Evolutionary conservation across 805 yeast species (phyloP).

Genomic region (Saccharomycopsis malanga): DNA sequence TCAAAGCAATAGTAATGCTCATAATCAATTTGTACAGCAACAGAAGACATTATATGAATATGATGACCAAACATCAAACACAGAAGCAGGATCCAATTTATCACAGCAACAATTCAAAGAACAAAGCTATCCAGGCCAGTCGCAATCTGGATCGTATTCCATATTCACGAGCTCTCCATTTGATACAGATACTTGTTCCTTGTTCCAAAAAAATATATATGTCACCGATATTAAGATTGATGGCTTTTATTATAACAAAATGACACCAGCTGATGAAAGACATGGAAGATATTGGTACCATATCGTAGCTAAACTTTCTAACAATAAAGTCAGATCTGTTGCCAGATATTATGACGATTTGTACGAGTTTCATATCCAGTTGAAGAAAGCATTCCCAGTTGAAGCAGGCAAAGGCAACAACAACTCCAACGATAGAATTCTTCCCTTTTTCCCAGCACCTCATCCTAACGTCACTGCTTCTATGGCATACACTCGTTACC

Average conservation of each 20-base stretch:
- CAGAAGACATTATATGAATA: slow-evolving; percentile 17
- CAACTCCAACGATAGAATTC: slow-evolving; percentile 50
- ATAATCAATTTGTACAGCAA: slow-evolving; percentile 1
- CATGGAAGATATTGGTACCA: slow-evolving; percentile 88
- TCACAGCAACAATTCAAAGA: neutral
- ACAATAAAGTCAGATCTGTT: slow-evolving; percentile 62
- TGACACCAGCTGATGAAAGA: slow-evolving; percentile 58
- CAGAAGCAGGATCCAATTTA: neutral
- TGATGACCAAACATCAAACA: slow-evolving; percentile 6
- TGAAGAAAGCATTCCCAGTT: slow-evolving; percentile 77
- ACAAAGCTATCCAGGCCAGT: neutral
- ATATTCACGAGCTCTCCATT: slow-evolving; percentile 6
- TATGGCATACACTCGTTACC: slow-evolving; percentile 47
- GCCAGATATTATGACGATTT: slow-evolving; percentile 94
- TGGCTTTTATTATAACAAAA: slow-evolving; percentile 16
- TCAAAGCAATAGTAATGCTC: slow-evolving; percentile 6
- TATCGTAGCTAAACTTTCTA: slow-evolving; percentile 56
- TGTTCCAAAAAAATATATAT: slow-evolving; percentile 20
- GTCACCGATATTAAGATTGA: slow-evolving; percentile 59
- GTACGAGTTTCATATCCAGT: slow-evolving; percentile 81
- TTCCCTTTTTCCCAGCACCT: slow-evolving; percentile 97
- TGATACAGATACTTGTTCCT: slow-evolving; percentile 9
- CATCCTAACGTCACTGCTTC: slow-evolving; percentile 82
- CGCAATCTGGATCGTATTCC: slow-evolving; percentile 1
- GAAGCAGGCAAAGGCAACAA: slow-evolving; percentile 87